Evolutionary conservation across 1,284 basidiomycete genomes (phyloP), one percentile per base, ranked within the genome.

Genomic region (Anthracocystis panici-leucophaei): DNA sequence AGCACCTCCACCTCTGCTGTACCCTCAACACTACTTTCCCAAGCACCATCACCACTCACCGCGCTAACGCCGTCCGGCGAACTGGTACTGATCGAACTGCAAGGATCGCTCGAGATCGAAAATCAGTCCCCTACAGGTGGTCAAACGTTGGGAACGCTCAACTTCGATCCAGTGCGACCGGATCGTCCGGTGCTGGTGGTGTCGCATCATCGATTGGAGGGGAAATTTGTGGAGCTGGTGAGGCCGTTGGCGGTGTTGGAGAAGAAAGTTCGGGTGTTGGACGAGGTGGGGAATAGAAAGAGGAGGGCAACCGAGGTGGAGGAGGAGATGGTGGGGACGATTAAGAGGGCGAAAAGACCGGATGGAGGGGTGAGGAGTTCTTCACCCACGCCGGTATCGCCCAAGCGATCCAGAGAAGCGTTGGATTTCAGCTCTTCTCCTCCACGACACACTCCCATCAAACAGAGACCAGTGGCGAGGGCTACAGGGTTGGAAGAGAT

Each of bases 141-240:
- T 5, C 75, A 83, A 18, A 49, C 74, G 16, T 49, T 84, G 2
- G 83, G 78, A 23, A 80, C 71, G 10, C 40, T 84, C 50, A 68
- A 33, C n/a, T 84, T 83, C 42, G 80, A 79, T 5, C 41, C 59
- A 0, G 65, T 65, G 1, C 64, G 76, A 18, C 76, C 75, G 91
- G 90, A 90, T 73, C 92, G 91, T 78, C 91, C 93, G 0, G 93
- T 91, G 0, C 88, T 97, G 5, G 87, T 89, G 68, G 91, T 97
- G 62, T 94, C 94, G 8, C 91, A 95, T 85, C 93, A 97, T 82
- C 87, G 94, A 18, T 89, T 97, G 1, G 94, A 97, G 82, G 94
- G 94, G 51, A 93, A 92, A 82, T 88, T 96, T 61, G 89, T 90
- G 40, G 89, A 87, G 45, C 88, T 97, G 1, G 57, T 69, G 0